Conservation (phyloP, 371 early-diverging fungal genomes). For the Mortierella sp. region DNA sequence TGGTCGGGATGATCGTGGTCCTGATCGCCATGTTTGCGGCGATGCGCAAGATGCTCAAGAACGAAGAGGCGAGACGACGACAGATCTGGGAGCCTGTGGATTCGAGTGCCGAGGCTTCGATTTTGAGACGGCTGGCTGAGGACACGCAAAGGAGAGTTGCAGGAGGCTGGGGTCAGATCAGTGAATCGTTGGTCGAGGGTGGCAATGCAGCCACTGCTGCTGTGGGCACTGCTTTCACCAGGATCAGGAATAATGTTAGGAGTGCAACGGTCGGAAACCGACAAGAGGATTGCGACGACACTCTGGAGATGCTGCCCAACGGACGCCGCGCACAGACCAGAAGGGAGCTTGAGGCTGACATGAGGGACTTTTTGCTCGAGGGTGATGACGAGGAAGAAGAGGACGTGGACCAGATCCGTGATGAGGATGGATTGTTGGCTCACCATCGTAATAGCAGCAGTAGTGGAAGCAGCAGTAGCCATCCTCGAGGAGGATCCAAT, state of each 20-base stretch:
- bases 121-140: constrained; percentile 47
- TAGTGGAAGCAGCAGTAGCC: constrained; percentile 10
- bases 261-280: constrained; percentile 25
- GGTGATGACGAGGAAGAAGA: constrained; percentile 52
- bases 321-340: constrained; percentile 46
- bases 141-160: constrained; percentile 53
- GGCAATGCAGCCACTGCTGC: constrained; percentile 53
- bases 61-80: constrained; percentile 50
- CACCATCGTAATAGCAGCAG: constrained; percentile 31
- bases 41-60: constrained; percentile 56
- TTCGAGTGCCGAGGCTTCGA: constrained; percentile 55
- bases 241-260: constrained; percentile 53
- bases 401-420: constrained; percentile 38
- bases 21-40: constrained; percentile 54
- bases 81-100: constrained; percentile 59
- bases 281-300: constrained; percentile 53
- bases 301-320: constrained; percentile 54
- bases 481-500: constrained; percentile 22
- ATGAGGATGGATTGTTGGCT: constrained; percentile 52
- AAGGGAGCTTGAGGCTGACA: constrained; percentile 51
- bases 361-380: constrained; percentile 55
- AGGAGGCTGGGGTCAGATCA: constrained; percentile 56
- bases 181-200: constrained; percentile 47
- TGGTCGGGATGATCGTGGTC: constrained; percentile 56
- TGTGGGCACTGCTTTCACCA: constrained; percentile 48